Conservation (phyloP, 495 filamentous ascomycete species). For the Bacidia gigantensis region DNA sequence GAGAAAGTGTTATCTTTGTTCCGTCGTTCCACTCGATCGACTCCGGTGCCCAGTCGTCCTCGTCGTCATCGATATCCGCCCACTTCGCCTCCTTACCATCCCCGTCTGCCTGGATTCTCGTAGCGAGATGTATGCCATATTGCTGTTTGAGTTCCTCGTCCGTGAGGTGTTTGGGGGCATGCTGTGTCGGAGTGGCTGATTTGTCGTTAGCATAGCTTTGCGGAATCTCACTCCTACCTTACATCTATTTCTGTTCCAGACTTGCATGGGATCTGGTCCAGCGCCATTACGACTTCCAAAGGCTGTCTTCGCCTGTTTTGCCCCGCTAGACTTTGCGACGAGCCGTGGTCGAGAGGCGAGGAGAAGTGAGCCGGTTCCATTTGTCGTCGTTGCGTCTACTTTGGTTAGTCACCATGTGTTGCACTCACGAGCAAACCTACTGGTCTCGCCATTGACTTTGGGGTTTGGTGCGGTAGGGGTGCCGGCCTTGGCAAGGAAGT, state of each 20-base stretch:
- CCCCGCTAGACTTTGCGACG: conserved; percentile 50
- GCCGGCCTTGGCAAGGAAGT: conserved; percentile 53
- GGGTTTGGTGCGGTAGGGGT: conserved; percentile 31
- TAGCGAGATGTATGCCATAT: conserved; percentile 92
- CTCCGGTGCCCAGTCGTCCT: conserved; percentile 95
- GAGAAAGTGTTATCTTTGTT: conserved; percentile 73
- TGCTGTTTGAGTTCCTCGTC: conserved; percentile 95
- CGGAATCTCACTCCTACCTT: conserved; percentile 21
- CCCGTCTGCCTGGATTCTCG: conserved; percentile 70
- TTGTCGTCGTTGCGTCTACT: conserved; percentile 29
- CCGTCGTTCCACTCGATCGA: conserved; percentile 95
- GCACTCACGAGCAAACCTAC: conserved; percentile 21
- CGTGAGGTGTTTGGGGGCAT: conserved; percentile 81
- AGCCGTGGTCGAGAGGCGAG: conserved; percentile 43
- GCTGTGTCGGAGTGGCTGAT: conserved; percentile 53
- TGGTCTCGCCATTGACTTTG: conserved; percentile 45
- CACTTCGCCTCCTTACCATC: conserved; percentile 78
- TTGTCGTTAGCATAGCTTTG: conserved; percentile 18
- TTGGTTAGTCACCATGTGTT: conserved; percentile 9
- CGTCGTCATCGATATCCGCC: conserved; percentile 98
- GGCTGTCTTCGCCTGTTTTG: conserved; percentile 35
- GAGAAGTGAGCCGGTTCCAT: conserved; percentile 28
- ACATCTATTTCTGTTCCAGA: conserved; percentile 99
- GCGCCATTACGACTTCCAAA: conserved; percentile 32
- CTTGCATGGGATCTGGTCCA: conserved; percentile 57